Conservation (phyloP, 192 early-diverging fungal species). For the Diversispora eburnea region DNA sequence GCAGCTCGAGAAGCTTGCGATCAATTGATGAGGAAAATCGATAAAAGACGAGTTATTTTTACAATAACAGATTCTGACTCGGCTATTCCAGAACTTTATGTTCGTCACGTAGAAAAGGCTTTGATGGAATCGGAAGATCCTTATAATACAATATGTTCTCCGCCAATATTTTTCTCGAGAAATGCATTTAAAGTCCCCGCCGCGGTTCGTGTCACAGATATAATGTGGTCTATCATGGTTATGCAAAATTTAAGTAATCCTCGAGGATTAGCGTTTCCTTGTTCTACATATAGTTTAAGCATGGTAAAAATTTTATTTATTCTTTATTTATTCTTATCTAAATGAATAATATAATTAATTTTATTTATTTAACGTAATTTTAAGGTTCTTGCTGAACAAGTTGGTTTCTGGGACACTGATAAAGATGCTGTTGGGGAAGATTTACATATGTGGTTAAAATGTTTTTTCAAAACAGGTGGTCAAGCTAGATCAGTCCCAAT, state of each 20-base stretch:
- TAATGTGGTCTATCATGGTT: conserved; percentile 71
- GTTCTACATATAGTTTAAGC: conserved; percentile 71
- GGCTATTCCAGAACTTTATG: conserved; percentile 69
- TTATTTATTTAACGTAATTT: not conserved
- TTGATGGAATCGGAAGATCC: conserved; percentile 44
- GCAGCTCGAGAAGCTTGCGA: conserved; percentile 46
- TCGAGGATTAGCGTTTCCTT: conserved; percentile 62
- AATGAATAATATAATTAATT: not conserved
- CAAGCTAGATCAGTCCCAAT: conserved; percentile 63
- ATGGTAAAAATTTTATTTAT: conserved; percentile 42
- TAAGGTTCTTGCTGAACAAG: conserved; percentile 54
- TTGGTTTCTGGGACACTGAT: conserved; percentile 75
- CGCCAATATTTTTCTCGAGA: conserved; percentile 52
- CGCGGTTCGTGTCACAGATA: conserved; percentile 68
- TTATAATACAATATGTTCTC: conserved; percentile 40
- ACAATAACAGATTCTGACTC: conserved; percentile 76
- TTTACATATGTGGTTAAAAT: conserved; percentile 81
- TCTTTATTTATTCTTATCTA: not conserved
- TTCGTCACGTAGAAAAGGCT: conserved; percentile 45
- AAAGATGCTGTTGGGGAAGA: conserved; percentile 79
- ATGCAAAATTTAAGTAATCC: conserved; percentile 67
- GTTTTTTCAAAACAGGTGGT: conserved; percentile 70
- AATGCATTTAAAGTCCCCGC: conserved; percentile 69
- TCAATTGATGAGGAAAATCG: conserved; percentile 35
- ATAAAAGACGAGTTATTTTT: conserved; percentile 56